Evolutionary conservation across 257 asterid genomes (phyloP).

Genomic region (Haberlea rhodopensis): DNA sequence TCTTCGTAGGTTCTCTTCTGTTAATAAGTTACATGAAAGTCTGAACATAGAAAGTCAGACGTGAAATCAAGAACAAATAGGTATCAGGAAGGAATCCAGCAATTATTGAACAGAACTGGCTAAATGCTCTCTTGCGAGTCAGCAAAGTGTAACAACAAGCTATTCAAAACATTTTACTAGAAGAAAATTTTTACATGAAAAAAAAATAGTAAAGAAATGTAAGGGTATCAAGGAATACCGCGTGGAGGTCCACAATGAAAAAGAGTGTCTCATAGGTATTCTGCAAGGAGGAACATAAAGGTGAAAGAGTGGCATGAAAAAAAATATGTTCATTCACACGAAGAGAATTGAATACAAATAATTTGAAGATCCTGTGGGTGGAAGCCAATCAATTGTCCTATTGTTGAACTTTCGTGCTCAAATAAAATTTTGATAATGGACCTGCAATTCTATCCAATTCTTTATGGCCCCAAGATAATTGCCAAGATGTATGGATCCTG

Average conservation of each 20-base stretch:
- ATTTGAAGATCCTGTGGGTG: neutral
- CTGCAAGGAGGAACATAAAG: constrained; percentile 52
- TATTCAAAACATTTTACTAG: constrained; percentile 5
- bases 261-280: constrained; percentile 82
- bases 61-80: constrained; percentile 6
- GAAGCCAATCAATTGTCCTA: constrained; percentile 13
- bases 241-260: constrained; percentile 99
- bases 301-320: constrained; percentile 19
- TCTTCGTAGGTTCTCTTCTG: no score
- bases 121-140: constrained; percentile 17
- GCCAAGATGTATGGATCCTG: constrained; percentile 56
- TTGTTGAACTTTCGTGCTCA: no score
- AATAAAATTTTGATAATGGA: constrained; percentile 28
- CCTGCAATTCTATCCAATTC: constrained; percentile 58
- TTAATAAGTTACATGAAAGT: neutral
- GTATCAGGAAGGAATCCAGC: neutral
- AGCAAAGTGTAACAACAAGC: constrained; percentile 16
- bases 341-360: constrained; percentile 1
- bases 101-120: constrained; percentile 8
- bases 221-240: constrained; percentile 58
- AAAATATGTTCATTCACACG: neutral
- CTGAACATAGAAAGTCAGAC: no score
- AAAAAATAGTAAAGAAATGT: constrained; percentile 13
- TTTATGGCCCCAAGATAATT: neutral
- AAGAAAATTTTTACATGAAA: constrained; percentile 17